phyloP scores from a whole-genome alignment of 106 monocot genomes.

The Iris macrosiphon region DNA sequence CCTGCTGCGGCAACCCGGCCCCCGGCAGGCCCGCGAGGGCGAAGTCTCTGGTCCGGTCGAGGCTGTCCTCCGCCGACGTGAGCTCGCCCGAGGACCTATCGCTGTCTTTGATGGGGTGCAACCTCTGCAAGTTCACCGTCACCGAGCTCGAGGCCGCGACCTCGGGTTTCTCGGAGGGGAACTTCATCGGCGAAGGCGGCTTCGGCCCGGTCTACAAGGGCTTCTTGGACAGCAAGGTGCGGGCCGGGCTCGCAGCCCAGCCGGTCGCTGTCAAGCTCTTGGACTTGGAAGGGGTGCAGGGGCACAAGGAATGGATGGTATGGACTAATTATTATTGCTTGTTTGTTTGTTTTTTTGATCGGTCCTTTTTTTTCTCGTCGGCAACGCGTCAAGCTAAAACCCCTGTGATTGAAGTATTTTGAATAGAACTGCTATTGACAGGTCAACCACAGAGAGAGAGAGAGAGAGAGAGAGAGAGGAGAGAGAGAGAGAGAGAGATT shows the following conservation, averaged over 20 bases:
- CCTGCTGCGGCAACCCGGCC: constrained; percentile 2
- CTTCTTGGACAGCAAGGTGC: constrained; percentile 49
- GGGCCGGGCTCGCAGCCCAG: constrained; percentile 57
- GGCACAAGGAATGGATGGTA: constrained; percentile 94
- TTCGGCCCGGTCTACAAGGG: constrained; percentile 92
- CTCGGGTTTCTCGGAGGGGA: constrained; percentile 37
- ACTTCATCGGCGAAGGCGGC: constrained; percentile 75
- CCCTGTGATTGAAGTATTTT: too few relatives aligned
- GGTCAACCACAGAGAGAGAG: too few relatives aligned
- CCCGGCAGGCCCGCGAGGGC: neutral
- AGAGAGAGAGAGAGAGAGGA: too few relatives aligned
- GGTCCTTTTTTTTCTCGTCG: too few relatives aligned
- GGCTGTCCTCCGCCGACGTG: constrained; percentile 56
- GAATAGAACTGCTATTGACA: too few relatives aligned
- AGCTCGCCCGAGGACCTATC: constrained; percentile 70
- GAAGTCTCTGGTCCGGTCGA: constrained; percentile 9
- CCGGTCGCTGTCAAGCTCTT: constrained; percentile 65
- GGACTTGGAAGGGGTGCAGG: constrained; percentile 71
- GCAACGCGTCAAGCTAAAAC: too few relatives aligned
- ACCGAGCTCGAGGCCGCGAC: constrained; percentile 49
- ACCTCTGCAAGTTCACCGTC: constrained; percentile 55
- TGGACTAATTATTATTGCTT: too few relatives aligned
- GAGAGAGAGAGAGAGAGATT: too few relatives aligned
- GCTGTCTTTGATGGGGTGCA: constrained; percentile 56
- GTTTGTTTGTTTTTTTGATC: too few relatives aligned